Evolutionary conservation across 352 stramenopile genomes (phyloP), one percentile per base, ranked within the genome.

Genomic region (Discostella stelligera): DNA sequence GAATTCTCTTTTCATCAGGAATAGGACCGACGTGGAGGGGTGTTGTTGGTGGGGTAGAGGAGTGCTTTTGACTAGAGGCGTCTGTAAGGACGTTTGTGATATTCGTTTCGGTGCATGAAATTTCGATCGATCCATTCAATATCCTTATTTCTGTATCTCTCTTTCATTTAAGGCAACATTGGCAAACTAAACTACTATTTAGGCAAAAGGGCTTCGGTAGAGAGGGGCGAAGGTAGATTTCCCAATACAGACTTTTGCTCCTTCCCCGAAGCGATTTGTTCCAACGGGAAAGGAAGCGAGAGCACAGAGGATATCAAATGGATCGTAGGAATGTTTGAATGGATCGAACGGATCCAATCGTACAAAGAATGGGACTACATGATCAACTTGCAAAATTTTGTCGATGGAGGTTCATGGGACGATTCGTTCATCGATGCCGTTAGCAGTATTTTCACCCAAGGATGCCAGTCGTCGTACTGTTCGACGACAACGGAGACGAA

Each of bases 261-360:
- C 18, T 52, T 6, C 23, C 59, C 59, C 21, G 59, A 66, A 7
- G 27, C 27, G 41, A 66, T 53, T 50, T 66, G 59, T 32, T 20
- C 59, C 32, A 18, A 23, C 13, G 52, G 23, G 6, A n/a, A 23
- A 27, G 52, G 23, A 6, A 21, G 9, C 5, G 52, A 60, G 52
- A 52, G 50, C 39, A n/a, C 8, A 52, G 70, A 78, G 54, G 20
- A 41, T 46, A 69, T 77, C n/a, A 66, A 48, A 50, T 78, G 70
- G 70, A 78, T 73, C 50, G 65, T 61, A n/a, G 70, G 61, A 37
- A 20, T 78, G 18, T 78, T 78, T 27, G 61, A 78, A 49, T 78
- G 70, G 70, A 46, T 78, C 32, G 63, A 78, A 9, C 66, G 62
- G 25, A 48, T 78, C 21, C 70, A 78, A 58, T 62, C 53, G 16